Conservation (phyloP, 345 rosid genomes). For the Salix udensis region DNA sequence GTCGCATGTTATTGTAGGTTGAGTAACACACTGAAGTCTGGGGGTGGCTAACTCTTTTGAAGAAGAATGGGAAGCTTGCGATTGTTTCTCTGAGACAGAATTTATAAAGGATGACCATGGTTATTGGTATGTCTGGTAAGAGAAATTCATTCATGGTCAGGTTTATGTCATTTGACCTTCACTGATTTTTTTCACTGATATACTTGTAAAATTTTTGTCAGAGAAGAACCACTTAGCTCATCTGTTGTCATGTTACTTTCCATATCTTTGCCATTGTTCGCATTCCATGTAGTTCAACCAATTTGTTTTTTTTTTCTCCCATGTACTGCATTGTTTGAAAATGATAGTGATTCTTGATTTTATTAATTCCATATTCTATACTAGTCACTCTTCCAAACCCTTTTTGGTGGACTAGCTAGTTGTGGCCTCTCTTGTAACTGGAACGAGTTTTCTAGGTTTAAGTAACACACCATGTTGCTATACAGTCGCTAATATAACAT, state of each 20-base stretch:
- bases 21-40: conserved; percentile 55
- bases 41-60: conserved; percentile 29
- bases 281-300: background rate
- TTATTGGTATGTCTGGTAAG: background rate
- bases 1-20: conserved; percentile 35
- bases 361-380: background rate
- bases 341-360: background rate
- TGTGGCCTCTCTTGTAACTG: background rate
- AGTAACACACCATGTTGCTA: too few species aligned
- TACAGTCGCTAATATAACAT: too few species aligned
- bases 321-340: background rate
- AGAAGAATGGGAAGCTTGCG: background rate
- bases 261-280: background rate
- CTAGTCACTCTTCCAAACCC: background rate
- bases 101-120: background rate
- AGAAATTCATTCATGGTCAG: background rate
- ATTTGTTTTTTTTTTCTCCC: background rate
- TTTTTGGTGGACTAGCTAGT: background rate
- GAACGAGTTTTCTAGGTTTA: background rate
- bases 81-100: background rate
- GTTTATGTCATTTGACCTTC: conserved; percentile 9
- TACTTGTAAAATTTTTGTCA: background rate
- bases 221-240: conserved; percentile 2
- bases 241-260: background rate
- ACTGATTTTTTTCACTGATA: conserved; percentile 10